Base-by-base conservation (phyloP, 139 green algal genomes). In the Nannochloris sp. region DNA sequence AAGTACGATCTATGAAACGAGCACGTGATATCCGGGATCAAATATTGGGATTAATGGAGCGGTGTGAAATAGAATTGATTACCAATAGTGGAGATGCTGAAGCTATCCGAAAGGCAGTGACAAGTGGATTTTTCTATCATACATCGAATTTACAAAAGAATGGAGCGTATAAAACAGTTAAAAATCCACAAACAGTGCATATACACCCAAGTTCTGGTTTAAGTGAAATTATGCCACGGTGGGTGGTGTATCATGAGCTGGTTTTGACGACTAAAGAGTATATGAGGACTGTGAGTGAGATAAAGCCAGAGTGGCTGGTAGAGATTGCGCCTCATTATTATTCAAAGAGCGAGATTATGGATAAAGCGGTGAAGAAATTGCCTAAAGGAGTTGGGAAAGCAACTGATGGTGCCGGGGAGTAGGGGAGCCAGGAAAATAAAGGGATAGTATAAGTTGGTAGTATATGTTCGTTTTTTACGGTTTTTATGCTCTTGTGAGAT, bases 311-410 rank as follows among this genome's bases (percentile, higher is more conserved):
- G 14, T 99, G 93, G 93, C 79, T 99, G 34, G 73, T 97, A 33
- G 93, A 98, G 76, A 89, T 99, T 7, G 93, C 93, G 24, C 93
- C 93, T 19, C 93, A 99, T 78, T 97, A 91, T 74, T 98, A 96
- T 84, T 75, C 65, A 57, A 66, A 71, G 34, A 92, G 86, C 65
- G 82, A 89, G 55, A 77, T 92, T 10, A 60, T 78, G 35, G 84
- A 91, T 27, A 73, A 84, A 29, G 71, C 74, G 6, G 46, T 51
- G 25, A 90, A 89, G 69, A 96, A 96, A 82, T 64, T 94, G 76
- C 87, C 89, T 35, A 96, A 95, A 68, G 75, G 58, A 29, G 65
- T 81, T 48, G 88, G 88, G 59, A 83, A 74, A 38, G 72, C 77
- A 23, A 65, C 64, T 2, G 68, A 46, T 30, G 42, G 29, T n/a